Percentiles rank a stretch among this genome's conserved stretches.
Evolutionary conservation across 352 stramenopile species (phyloP).

Genomic region (Blastocystis sp.): DNA sequence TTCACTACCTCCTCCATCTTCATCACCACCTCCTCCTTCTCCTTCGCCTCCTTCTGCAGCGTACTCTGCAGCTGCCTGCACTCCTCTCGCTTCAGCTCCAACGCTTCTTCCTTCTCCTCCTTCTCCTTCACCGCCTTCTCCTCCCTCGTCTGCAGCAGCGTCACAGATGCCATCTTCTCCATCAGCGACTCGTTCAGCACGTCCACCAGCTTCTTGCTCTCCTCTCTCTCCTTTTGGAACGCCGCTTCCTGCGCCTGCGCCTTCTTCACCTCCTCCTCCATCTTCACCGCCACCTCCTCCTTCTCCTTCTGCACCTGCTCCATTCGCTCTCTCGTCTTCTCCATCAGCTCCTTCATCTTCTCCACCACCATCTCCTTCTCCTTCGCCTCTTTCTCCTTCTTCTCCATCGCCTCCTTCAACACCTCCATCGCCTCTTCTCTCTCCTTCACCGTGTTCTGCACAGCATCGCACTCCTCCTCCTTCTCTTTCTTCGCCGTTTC

Average conservation of each 20-base stretch:
- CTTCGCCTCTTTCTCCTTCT: background rate
- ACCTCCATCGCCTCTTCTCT: constrained; percentile 5
- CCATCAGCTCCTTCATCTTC: background rate
- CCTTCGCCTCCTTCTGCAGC: constrained; percentile 3
- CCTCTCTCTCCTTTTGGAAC: background rate
- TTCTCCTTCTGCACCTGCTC: constrained; percentile 19
- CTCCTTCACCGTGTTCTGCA: background rate
- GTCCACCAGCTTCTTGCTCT: background rate
- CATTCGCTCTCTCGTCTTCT: background rate
- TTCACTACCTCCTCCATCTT: background rate
- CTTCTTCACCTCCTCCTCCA: background rate
- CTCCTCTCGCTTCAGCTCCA: constrained; percentile 7
- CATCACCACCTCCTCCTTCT: constrained; percentile 10
- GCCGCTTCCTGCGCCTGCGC: background rate
- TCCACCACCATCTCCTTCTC: background rate
- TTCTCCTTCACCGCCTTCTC: constrained; percentile 16
- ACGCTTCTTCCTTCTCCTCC: background rate
- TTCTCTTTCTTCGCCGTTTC: background rate
- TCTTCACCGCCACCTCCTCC: background rate
- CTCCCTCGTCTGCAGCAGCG: background rate
- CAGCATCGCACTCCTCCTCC: background rate
- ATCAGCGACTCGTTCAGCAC: background rate
- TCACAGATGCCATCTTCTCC: background rate
- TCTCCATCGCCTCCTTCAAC: constrained; percentile 11
- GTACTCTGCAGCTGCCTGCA: background rate